Base-by-base conservation (phyloP, 2,329 filamentous ascomycete species). In the Laburnicola sp. region DNA sequence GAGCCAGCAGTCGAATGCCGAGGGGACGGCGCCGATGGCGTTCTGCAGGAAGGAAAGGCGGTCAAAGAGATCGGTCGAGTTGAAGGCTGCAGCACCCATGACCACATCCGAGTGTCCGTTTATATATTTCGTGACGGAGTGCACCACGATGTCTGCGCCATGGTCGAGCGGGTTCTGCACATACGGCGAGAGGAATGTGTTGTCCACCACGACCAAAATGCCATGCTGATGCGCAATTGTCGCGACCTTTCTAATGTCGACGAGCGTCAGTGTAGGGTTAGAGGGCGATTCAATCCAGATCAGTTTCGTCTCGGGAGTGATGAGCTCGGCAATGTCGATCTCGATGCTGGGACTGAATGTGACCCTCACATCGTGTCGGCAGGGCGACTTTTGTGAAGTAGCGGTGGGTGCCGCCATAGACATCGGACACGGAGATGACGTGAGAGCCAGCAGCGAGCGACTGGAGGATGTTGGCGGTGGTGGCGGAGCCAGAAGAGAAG, bases 71-170 rank as follows among this genome's bases (percentile, higher is more conserved):
- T 85, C 82, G 50, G 91, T 85, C 27, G 87, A 89, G 82, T 97
- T 97, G 83, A 96, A 95, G 44, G 94, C 94, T 40, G 91, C 93
- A 27, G 94, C 88, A 60, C 94, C 94, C 94, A 99, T 99, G 65
- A 97, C 86, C 6, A 99, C 94, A 73, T 99, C 94, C 2, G 82
- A 85, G 79, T 99, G 94, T 44, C 94, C 94, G 74, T 97, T 97
- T 79, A 99, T 97, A 78, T 97, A 99, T 78, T 99, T 99, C 38
- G 94, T 99, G 49, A 99, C 94, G 48, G 87, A 92, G 81, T 97
- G 93, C 37, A 97, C 88, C 61, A 97, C 93, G 59, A 97, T 92
- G 74, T 99, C 94, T 62, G 94, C 94, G 63, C 94, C 94, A 71
- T 93, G 90, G 70, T 95, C 87, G 49, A 99, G 85, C 3, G 94